Conservation (phyloP, 2,329 filamentous ascomycete genomes). For the Talaromyces funiculosus region DNA sequence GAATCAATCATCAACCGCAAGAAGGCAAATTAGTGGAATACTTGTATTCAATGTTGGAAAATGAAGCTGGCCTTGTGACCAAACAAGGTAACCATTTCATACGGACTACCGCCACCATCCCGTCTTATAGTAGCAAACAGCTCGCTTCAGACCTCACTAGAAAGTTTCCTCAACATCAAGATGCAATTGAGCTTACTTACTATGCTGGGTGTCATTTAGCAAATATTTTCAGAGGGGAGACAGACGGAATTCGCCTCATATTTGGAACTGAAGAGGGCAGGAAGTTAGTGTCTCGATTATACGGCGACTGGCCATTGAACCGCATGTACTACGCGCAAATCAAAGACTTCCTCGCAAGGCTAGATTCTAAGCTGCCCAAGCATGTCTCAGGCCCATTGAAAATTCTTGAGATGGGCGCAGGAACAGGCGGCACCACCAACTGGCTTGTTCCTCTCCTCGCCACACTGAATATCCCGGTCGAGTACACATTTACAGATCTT, state of each 20-base stretch:
- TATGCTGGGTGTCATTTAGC: constrained; percentile 32
- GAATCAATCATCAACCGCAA: not conserved
- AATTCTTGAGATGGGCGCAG: constrained; percentile 10
- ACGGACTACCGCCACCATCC: not conserved
- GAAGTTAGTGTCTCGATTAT: constrained; percentile 33
- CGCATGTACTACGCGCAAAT: constrained; percentile 25
- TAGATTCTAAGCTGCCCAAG: not conserved
- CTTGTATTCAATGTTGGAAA: not conserved
- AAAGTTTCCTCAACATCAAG: constrained; percentile 19
- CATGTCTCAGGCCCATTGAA: not conserved
- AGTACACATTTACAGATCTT: constrained; percentile 39
- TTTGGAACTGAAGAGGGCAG: constrained; percentile 30
- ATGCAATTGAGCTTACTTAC: constrained; percentile 29
- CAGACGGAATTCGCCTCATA: constrained; percentile 35
- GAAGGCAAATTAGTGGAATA: not conserved
- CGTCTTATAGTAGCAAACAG: not conserved
- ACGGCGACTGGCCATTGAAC: constrained; percentile 23
- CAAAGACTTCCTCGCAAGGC: not conserved
- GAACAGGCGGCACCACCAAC: constrained; percentile 7
- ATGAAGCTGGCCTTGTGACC: not conserved
- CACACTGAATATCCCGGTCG: constrained; percentile 22
- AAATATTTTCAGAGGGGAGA: constrained; percentile 32
- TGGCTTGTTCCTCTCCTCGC: constrained; percentile 5
- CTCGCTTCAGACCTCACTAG: not conserved
- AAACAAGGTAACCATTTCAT: not conserved